Evolutionary conservation across 768 basidiomycete genomes (phyloP).

Genomic region (Fistulinella prunicolor): DNA sequence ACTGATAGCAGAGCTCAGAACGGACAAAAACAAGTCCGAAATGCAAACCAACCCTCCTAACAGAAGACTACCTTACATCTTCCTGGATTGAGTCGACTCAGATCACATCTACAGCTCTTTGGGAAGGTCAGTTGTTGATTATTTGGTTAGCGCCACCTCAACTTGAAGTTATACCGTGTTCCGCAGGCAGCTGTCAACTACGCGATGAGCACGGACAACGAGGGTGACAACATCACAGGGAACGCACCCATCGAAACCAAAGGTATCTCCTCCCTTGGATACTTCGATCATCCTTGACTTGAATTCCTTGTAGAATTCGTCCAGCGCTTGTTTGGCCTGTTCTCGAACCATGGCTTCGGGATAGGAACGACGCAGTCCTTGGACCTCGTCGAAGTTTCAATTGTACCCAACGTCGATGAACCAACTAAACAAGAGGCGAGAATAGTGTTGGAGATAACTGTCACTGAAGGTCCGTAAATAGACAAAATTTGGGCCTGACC

Average conservation of each 20-base stretch:
- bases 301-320: conserved; percentile 31
- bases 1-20: too few relatives aligned
- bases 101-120: too few relatives aligned
- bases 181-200: too few relatives aligned
- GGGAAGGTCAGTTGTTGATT: too few relatives aligned
- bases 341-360: conserved; percentile 25
- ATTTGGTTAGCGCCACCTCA: too few relatives aligned
- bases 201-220: not conserved
- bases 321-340: conserved; percentile 37
- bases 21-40: too few relatives aligned
- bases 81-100: too few relatives aligned
- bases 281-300: too few relatives aligned
- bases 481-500: too few relatives aligned
- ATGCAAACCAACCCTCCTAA: too few relatives aligned
- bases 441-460: conserved; percentile 41
- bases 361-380: conserved; percentile 7
- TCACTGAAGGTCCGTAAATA: conserved; percentile 40
- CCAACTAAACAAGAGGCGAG: conserved; percentile 34
- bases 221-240: conserved; percentile 9
- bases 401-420: conserved; percentile 37
- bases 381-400: conserved; percentile 38
- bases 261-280: conserved; percentile 10
- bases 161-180: too few relatives aligned
- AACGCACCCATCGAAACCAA: conserved; percentile 21
- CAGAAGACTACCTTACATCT: too few relatives aligned